Conservation (phyloP, 192 early-diverging fungal species). For the Linnemannia exigua region DNA sequence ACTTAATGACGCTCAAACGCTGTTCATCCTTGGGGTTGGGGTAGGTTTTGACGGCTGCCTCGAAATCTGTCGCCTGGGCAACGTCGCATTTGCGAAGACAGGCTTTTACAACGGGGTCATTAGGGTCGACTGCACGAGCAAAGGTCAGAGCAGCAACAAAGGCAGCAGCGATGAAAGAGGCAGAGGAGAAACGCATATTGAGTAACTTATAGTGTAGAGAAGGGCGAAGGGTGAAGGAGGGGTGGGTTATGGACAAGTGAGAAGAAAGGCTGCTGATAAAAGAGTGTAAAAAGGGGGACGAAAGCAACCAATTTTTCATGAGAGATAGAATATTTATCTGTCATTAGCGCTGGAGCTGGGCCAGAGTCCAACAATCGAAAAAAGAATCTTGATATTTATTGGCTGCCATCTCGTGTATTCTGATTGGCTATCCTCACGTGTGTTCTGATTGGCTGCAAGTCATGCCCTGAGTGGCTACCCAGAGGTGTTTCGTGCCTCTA, state of each 20-base stretch:
- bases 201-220: neutral
- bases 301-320: too few relatives aligned
- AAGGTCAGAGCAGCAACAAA: neutral
- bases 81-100: constrained; percentile 4
- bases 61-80: constrained; percentile 1
- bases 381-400: too few relatives aligned
- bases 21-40: constrained; percentile 5
- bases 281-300: neutral
- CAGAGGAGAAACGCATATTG: constrained; percentile 6
- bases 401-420: too few relatives aligned
- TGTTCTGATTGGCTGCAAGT: too few relatives aligned
- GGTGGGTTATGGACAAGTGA: neutral
- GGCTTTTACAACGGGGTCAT: neutral
- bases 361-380: too few relatives aligned
- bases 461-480: too few relatives aligned
- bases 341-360: too few relatives aligned
- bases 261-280: neutral
- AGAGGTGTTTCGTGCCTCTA: too few relatives aligned
- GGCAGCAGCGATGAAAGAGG: constrained; percentile 1
- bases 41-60: constrained; percentile 7
- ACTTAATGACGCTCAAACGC: neutral
- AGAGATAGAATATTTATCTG: neutral
- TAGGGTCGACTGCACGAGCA: constrained; percentile 12
- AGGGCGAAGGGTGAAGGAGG: neutral
- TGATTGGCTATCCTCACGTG: too few relatives aligned